These are phyloP conservation scores for Paramyrothecium sp. DNA, from an alignment of 2,329 filamentous ascomycete species.

Conservation along the genomic window DNA sequence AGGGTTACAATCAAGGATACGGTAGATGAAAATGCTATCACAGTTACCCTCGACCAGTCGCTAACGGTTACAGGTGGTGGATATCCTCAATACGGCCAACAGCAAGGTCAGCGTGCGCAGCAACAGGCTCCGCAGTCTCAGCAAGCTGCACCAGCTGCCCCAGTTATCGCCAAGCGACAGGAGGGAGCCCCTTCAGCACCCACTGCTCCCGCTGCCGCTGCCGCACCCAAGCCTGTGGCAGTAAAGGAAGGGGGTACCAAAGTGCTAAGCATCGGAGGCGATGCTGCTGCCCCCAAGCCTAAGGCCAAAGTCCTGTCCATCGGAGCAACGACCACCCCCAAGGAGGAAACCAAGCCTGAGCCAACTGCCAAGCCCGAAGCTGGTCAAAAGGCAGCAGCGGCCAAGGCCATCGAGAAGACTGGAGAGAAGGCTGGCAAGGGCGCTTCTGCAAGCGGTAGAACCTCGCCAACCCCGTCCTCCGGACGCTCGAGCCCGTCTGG, in stretches of 20 bases:
- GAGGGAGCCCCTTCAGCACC: slow-evolving; percentile 27
- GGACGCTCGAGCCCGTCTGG: slow-evolving; percentile 77
- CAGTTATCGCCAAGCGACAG: slow-evolving; percentile 20
- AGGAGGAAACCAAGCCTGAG: slow-evolving; percentile 50
- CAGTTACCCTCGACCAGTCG: not conserved
- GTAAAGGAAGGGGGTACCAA: slow-evolving; percentile 59
- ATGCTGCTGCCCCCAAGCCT: slow-evolving; percentile 52
- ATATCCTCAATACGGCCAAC: slow-evolving; percentile 53
- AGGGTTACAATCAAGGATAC: slow-evolving; percentile 47
- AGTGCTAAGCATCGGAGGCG: slow-evolving; percentile 67
- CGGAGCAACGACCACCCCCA: slow-evolving; percentile 32
- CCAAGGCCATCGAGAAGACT: slow-evolving; percentile 90
- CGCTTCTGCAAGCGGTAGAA: slow-evolving; percentile 58
- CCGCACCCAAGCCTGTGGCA: slow-evolving; percentile 48
- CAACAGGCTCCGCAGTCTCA: slow-evolving; percentile 43
- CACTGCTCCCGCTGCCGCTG: slow-evolving; percentile 40
- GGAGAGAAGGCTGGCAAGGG: slow-evolving; percentile 58
- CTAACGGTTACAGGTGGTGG: slow-evolving; percentile 39
- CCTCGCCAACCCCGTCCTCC: slow-evolving; percentile 78
- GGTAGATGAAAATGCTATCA: slow-evolving; percentile 22
- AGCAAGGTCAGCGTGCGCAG: slow-evolving; percentile 28
- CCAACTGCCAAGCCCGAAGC: slow-evolving; percentile 57
- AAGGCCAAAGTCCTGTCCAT: slow-evolving; percentile 48
- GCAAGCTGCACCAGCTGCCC: slow-evolving; percentile 18
- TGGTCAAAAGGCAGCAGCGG: slow-evolving; percentile 79